Base-by-base conservation (phyloP, 352 stramenopile species). In the Globisporangium acanthophoron region DNA sequence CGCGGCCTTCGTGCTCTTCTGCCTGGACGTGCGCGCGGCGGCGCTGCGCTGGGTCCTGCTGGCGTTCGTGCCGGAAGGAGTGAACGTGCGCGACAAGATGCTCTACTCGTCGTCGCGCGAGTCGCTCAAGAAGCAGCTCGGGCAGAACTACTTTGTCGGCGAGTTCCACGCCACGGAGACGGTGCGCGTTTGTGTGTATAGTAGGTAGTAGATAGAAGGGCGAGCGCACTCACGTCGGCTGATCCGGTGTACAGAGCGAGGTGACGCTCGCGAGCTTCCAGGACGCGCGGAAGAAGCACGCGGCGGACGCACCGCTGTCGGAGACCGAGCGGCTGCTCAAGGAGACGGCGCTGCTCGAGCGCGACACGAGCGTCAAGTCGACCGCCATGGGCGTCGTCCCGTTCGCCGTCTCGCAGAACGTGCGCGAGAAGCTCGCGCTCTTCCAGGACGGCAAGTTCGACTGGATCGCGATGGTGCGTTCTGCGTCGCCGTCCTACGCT, bases 31-130 rank as follows among this genome's bases (percentile, higher is more conserved):
- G 54, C 74, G 79, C 61, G 78, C 87, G 48, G 63, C 78, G 4
- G 80, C 83, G 45, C 55, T 90, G 56, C 80, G 80, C 35, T 96
- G 86, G 86, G 73, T 92, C 29, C 55, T 96, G 54, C 61, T 94
- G 9, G 80, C 82, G 46, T 93, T 91, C 54, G 86, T 94, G 24
- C 79, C 84, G 7, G 86, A 96, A 54, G 59, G 56, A 29, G 80
- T 87, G 48, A 87, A 70, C 44, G 88, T 94, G 52, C 80, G 87
- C 29, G 87, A 96, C 62, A 92, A 92, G 63, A 97, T 97, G 88
- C 71, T 97, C 31, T 97, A 96, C 74, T 96, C 88, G 62, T 96
- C 86, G 46, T 93, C 88, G 52, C 84, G 88, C 45, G 85, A 96
- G 35, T 94, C 87, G 73, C 70, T 97, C 47, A 94, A 95, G 69